Evolutionary conservation across 371 early-diverging fungal genomes (phyloP), one percentile per base, ranked within the genome.

Genomic region (Apophysomyces variabilis): DNA sequence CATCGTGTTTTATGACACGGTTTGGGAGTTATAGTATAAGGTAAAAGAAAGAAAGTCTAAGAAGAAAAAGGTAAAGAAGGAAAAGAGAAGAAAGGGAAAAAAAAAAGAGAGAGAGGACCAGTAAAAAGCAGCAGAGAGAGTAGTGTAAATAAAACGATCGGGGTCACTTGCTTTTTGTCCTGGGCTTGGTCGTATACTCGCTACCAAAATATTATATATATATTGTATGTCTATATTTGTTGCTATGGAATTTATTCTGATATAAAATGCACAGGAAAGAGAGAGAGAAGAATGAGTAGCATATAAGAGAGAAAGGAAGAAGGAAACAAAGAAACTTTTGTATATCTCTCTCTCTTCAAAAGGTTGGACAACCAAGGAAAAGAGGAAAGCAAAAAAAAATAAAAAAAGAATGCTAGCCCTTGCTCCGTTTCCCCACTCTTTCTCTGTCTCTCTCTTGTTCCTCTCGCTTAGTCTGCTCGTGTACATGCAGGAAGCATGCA

Each of bases 401-500:
- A n/a, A 18, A 21, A 50, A 50, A 50, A 21, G 54, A 50, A 50
- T 32, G 21, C 16, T 50, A 16, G 54, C 54, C 21, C 54, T 50
- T 50, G 16, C 21, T 50, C 54, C 54, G 54, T 50, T 26, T 50
- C 21, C 21, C 16, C 54, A 21, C 21, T 21, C 54, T 50, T 26
- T 26, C 32, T 26, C 32, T 26, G 3, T 26, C 32, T 26, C 32
- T 26, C 3, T 26, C 32, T 26, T 26, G 1, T 26, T 26, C 32
- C 3, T 26, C 32, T 26, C 3, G 32, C 32, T 26, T 26, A 26
- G 32, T 26, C 32, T 26, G 21, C 54, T 50, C 54, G 54, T 50
- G 54, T 50, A 50, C 54, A 50, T 50, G 54, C 54, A 50, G 54
- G 54, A 18, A 9, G 54, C 54, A 50, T 50, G 54, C 54, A 50